phyloP scores from a whole-genome alignment of 2,329 filamentous ascomycete genomes.

The Neonectria coccinea region DNA sequence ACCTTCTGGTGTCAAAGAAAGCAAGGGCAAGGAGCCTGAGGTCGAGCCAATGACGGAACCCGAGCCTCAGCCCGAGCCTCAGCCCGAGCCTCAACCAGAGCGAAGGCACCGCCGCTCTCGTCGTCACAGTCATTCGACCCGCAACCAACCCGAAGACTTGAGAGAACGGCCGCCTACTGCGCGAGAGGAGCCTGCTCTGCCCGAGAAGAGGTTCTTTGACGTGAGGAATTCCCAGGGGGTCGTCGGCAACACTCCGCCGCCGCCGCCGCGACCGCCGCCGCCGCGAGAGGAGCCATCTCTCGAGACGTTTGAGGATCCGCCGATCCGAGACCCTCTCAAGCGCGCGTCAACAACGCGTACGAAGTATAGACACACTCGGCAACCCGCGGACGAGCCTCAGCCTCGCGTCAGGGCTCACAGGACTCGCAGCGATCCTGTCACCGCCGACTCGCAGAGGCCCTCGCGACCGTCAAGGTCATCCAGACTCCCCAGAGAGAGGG shows the following conservation, averaged over 20 bases:
- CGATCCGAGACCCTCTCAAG: conserved; percentile 47
- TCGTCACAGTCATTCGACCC: conserved; percentile 55
- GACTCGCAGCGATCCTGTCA: conserved; percentile 26
- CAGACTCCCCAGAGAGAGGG: conserved; percentile 38
- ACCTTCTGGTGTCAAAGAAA: conserved; percentile 26
- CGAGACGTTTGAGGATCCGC: conserved; percentile 38
- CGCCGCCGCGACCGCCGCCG: not conserved
- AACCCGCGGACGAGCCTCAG: conserved; percentile 40
- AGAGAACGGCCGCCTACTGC: conserved; percentile 46
- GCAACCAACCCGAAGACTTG: conserved; percentile 47
- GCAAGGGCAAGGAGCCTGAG: conserved; percentile 46
- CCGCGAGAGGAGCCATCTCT: conserved; percentile 37
- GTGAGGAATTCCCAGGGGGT: conserved; percentile 54
- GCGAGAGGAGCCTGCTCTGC: conserved; percentile 38
- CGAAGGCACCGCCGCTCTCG: conserved; percentile 55
- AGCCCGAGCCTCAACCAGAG: conserved; percentile 43
- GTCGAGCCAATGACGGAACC: conserved; percentile 33
- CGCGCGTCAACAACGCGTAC: conserved; percentile 42
- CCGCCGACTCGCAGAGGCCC: conserved; percentile 27
- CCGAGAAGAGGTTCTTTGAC: conserved; percentile 57
- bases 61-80: conserved; percentile 47
- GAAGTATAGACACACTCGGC: conserved; percentile 32
- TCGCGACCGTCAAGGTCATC: conserved; percentile 32
- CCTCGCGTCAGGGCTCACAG: conserved; percentile 39
- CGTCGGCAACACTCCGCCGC: conserved; percentile 43